Evolutionary conservation across 1,284 basidiomycete genomes (phyloP), one percentile per base, ranked within the genome.

Genomic region (Cutaneotrichosporon daszewskae): DNA sequence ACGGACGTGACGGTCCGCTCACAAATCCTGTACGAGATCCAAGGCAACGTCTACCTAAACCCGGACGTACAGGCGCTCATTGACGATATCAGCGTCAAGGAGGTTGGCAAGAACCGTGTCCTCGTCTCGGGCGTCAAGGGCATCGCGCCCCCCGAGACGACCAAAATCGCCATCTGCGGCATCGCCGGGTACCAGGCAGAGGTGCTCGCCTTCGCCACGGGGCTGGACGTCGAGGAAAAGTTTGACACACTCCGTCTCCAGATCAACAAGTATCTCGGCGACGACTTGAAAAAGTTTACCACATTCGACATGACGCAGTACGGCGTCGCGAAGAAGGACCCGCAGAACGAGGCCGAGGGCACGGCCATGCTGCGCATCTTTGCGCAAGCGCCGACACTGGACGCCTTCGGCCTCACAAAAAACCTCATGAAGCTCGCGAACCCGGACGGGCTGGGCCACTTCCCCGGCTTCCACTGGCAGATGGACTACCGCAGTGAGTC

Each of bases 41-140:
- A 57, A 32, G 53, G 53, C 28, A 48, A 52, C 25, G 45, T 55
- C 5, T 60, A 60, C 43, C 53, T 55, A 20, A 60, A 60, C 40
- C 53, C 59, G 4, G 59, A 60, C 34, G 59, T 60, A 1, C 49
- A 53, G 25, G 59, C 53, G 14, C 44, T 57, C 23, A 44, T 60
- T n/a, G 31, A 45, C 40, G 23, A 49, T 26, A 54, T 60, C 32
- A 19, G 19, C 17, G 46, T 58, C 14, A 36, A 35, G 5, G 43
- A 54, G 18, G 19, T 45, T 4, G 57, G 49, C 1, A 25, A 34
- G 12, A 46, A 60, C 43, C 47, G 55, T 11, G 59, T 59, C 5
- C 39, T 40, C 9, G 52, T 59, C 12, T 41, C 46, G 4, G 55
- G 57, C 5, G 52, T 60, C 14, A 34, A 29, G 6, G 59, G 59